Evolutionary conservation across 2,329 filamentous ascomycete species (phyloP), one percentile per base, ranked within the genome.

Genomic region (Herpotrichia juniperi): DNA sequence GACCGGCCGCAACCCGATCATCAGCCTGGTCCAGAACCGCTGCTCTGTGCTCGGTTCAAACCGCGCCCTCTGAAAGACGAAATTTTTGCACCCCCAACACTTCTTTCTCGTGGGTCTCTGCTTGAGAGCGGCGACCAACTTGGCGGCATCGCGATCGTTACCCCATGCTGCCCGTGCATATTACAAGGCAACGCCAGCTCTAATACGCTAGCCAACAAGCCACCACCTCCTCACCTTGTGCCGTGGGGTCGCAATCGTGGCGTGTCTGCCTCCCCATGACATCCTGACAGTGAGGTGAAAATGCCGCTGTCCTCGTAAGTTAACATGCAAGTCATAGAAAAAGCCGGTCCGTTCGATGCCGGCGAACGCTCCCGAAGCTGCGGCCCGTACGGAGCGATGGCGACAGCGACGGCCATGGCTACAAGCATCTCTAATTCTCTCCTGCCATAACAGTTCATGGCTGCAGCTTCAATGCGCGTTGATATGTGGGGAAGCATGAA

Each of bases 141-240:
- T 67, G 67, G 62, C 64, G 48, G 50, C 51, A 71, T 68, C 66
- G 55, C 59, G 57, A 71, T 70, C 64, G 53, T n/a, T n/a, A 50
- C 56, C 56, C 61, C 51, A 50, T 46, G 56, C 50, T 51, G 59
- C 58, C 59, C 55, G 57, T 68, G 66, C 61, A 61, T 59, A 58
- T 60, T 48, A 50, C 50, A 8, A 10, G n/a, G 19, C 19, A 14
- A 19, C 31, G 19, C 26, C 28, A 26, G 30, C 32, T 22, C 51
- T n/a, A 30, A 44, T 54, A 48, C 48, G 44, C 52, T 48, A n/a
- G 19, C 32, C 31, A 19, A 42, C 53, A 52, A 55, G 53, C 53
- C 53, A 56, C 53, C 53, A 56, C 53, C 53, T 55, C 53, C 53
- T 55, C 53, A 59, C 61, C 59, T 40, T 51, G 54, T 54, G 50